phyloP scores from a whole-genome alignment of 2,329 filamentous ascomycete species.

The Trichophyton schoenleinii region DNA sequence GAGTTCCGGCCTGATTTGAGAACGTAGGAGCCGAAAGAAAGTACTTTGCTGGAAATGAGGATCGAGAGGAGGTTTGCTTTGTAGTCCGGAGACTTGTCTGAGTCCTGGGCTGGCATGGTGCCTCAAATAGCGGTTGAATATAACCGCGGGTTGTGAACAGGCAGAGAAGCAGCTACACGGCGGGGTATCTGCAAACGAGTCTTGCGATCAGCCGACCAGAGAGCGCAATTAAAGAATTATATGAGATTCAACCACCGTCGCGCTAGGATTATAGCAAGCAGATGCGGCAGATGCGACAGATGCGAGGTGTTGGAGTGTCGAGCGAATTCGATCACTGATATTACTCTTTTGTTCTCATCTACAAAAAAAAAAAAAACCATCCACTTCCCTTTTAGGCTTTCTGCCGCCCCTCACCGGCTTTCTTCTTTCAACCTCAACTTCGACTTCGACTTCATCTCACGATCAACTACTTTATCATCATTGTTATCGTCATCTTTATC shows the following conservation, averaged over 20 bases:
- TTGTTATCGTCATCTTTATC: neutral
- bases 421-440: neutral
- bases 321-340: neutral
- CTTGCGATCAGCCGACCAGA: neutral
- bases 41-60: slow-evolving; percentile 29
- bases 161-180: neutral
- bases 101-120: slow-evolving; percentile 1
- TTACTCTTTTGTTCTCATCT: neutral
- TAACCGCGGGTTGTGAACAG: neutral
- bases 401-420: neutral
- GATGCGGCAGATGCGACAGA: neutral
- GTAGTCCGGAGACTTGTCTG: slow-evolving; percentile 15
- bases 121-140: neutral
- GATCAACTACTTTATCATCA: neutral
- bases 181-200: neutral
- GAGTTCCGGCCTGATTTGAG: slow-evolving; percentile 84
- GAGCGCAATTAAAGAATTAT: neutral
- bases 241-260: neutral
- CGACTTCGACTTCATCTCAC: neutral
- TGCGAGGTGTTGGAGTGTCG: neutral
- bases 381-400: neutral
- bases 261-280: neutral
- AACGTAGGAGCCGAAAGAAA: slow-evolving; percentile 41
- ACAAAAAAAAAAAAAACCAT: neutral
- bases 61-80: slow-evolving; percentile 28